Evolutionary conservation across 306 rosid genomes (phyloP).

Genomic region (Citrullus mucosospermus): DNA sequence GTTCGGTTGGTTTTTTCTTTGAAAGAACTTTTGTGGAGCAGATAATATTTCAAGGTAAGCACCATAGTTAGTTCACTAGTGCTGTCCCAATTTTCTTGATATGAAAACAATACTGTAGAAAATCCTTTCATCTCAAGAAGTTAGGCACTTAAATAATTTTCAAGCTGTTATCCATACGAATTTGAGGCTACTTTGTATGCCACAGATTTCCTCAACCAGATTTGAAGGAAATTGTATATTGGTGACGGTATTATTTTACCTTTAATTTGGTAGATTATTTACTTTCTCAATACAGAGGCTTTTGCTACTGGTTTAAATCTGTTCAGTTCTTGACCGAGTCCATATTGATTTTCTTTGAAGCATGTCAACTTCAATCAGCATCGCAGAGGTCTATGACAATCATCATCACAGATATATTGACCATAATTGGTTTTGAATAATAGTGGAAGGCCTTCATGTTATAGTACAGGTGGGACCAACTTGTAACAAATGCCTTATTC

Average conservation of each 20-base stretch:
- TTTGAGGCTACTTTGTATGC: neutral
- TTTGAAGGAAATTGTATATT: neutral
- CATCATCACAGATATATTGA: slow-evolving; percentile 50
- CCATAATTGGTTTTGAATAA: slow-evolving; percentile 49
- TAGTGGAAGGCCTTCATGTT: slow-evolving; percentile 36
- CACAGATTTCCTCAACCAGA: neutral
- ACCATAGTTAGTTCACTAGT: neutral
- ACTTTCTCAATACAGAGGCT: neutral
- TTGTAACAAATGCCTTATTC: slow-evolving; percentile 30
- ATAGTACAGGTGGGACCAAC: slow-evolving; percentile 59
- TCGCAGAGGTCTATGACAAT: slow-evolving; percentile 58
- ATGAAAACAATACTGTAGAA: neutral
- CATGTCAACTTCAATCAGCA: slow-evolving; percentile 28
- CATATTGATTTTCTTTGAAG: slow-evolving; percentile 44
- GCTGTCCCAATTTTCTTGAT: neutral
- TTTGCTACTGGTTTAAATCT: slow-evolving; percentile 14
- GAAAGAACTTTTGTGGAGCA: neutral
- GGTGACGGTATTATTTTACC: neutral
- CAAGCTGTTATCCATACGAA: neutral
- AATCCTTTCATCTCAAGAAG: neutral
- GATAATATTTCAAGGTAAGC: neutral
- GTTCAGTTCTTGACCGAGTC: slow-evolving; percentile 31
- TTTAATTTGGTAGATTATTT: slow-evolving; percentile 2
- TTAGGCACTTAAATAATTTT: neutral
- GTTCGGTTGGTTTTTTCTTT: neutral